Percentiles rank a stretch among this genome's conserved stretches.
These are phyloP conservation scores for Wickerhamiella domercqiae DNA, from an alignment of 805 yeast genomes.

Conservation along the genomic window DNA sequence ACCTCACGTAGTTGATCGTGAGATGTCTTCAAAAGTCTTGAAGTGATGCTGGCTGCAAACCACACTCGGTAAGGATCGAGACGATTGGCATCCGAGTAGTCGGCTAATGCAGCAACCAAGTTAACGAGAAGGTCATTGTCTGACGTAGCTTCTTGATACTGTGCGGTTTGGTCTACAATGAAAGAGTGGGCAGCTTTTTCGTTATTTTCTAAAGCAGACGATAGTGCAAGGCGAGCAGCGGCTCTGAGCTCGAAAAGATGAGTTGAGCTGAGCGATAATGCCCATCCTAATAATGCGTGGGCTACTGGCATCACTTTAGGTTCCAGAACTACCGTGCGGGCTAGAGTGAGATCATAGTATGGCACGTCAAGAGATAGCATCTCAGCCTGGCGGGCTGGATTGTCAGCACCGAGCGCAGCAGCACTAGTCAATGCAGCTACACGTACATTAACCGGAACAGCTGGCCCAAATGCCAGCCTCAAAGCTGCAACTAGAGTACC, in stretches of 20 bases:
- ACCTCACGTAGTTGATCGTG: constrained; percentile 26
- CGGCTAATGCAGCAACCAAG: constrained; percentile 54
- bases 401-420: constrained; percentile 59
- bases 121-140: constrained; percentile 29
- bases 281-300: constrained; percentile 68
- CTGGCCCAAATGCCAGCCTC: constrained; percentile 49
- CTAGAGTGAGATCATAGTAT: constrained; percentile 60
- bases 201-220: constrained; percentile 54
- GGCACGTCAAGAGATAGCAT: constrained; percentile 85
- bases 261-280: constrained; percentile 60
- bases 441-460: constrained; percentile 51
- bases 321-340: constrained; percentile 22
- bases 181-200: constrained; percentile 45
- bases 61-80: constrained; percentile 78
- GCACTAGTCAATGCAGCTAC: constrained; percentile 55
- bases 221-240: constrained; percentile 51
- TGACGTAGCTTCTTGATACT: constrained; percentile 23
- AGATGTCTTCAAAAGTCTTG: constrained; percentile 38
- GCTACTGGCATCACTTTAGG: constrained; percentile 47
- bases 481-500: constrained; percentile 53
- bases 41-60: constrained; percentile 60
- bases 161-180: constrained; percentile 46
- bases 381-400: constrained; percentile 48
- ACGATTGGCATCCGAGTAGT: constrained; percentile 54
- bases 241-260: constrained; percentile 72